Evolutionary conservation across 2,329 filamentous ascomycete species (phyloP), one percentile per base, ranked within the genome.

Genomic region (Tolypocladium capitatum): DNA sequence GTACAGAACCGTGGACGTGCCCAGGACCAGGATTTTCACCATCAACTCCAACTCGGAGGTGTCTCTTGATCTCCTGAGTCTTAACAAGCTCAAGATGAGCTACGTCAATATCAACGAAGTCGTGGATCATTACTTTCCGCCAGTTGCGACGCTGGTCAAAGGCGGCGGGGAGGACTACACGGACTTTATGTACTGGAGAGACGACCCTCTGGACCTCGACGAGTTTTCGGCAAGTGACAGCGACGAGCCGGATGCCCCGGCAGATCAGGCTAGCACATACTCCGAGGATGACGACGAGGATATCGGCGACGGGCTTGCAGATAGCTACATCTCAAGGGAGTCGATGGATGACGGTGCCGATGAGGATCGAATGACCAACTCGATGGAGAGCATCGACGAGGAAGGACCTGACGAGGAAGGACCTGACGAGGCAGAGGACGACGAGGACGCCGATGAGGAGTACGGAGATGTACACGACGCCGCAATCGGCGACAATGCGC

Each of bases 11-110:
- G 92, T 98, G 47, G 94, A 95, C 62, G 95, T 98, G 36, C 92
- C 92, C 0, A 84, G 86, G 46, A 94, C 84, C 24, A 80, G 92
- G 46, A 98, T 98, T 56, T 98, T 98, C 66, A 96, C 92, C 16
- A 98, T 98, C 73, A 98, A 98, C 66, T 92, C 87, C 47, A 94
- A 97, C 60, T 90, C 91, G 1, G 92, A 98, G 65, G 90, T 98
- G 30, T 91, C 85, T 28, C 72, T 98, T 21, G 91, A 97, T 62
- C 72, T 98, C 41, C 71, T 97, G 40, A 91, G 82, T 52, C 75
- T 97, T 47, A 96, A 94, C 68, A 94, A 89, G 63, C 86, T 97
- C 63, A 95, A 92, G 69, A 91, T 94, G 58, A 95, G 86, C 53
- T 98, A 98, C 62, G 88, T 95, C 52, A 90, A 87, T 59, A 98